These are phyloP conservation scores for Epichloe typhina DNA, from an alignment of 2,329 filamentous ascomycete genomes.

Conservation along the genomic window DNA sequence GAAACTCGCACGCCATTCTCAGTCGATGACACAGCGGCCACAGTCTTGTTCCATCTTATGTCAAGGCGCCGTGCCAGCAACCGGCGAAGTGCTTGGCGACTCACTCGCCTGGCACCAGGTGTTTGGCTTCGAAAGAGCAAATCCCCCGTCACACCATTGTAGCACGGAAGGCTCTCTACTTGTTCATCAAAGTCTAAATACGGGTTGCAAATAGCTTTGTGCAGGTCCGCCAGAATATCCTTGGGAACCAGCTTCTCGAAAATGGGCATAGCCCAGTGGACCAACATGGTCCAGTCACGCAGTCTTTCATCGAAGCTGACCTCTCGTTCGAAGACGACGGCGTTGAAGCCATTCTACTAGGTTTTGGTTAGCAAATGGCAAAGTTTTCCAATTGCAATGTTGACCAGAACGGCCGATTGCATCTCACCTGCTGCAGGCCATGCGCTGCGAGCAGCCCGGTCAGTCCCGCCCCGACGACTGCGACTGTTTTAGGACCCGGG, in stretches of 20 bases:
- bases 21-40: conserved; percentile 6
- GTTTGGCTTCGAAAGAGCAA: conserved; percentile 20
- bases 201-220: conserved; percentile 21
- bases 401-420: neutral
- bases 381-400: neutral
- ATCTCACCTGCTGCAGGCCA: conserved; percentile 20
- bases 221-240: conserved; percentile 16
- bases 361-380: neutral
- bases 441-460: conserved; percentile 24
- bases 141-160: conserved; percentile 24
- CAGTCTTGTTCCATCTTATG: conserved; percentile 17
- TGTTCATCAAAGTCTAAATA: conserved; percentile 17
- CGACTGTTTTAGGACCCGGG: conserved; percentile 12
- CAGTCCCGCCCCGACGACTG: conserved; percentile 24
- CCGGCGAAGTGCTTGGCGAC: conserved; percentile 18
- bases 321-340: conserved; percentile 20
- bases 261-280: conserved; percentile 26
- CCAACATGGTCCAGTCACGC: conserved; percentile 26
- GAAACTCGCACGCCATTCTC: conserved; percentile 9
- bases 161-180: conserved; percentile 18
- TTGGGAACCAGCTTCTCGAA: conserved; percentile 21
- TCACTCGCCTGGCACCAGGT: conserved; percentile 21
- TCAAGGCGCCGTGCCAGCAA: conserved; percentile 20
- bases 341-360: conserved; percentile 19
- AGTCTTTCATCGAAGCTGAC: conserved; percentile 14